These are phyloP conservation scores for Lomentospora prolificans DNA, from an alignment of 2,329 filamentous ascomycete species.

Conservation along the genomic window DNA sequence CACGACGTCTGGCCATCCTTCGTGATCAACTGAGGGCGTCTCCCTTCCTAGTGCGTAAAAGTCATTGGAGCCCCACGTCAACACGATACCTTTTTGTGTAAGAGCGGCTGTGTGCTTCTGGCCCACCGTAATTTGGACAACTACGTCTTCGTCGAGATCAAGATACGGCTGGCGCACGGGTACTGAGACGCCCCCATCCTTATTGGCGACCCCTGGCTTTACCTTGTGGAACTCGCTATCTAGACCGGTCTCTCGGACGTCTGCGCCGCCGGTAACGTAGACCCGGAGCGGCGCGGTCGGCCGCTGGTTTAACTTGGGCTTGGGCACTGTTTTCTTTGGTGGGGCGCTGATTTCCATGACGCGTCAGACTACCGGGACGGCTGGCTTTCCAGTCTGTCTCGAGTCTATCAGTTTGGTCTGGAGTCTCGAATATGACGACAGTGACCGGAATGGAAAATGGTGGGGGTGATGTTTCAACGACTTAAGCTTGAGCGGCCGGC, in stretches of 20 bases:
- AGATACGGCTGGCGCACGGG: constrained; percentile 43
- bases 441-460: no score
- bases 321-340: neutral
- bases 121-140: constrained; percentile 53
- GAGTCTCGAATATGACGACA: no score
- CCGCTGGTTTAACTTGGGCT: neutral
- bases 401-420: no score
- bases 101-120: constrained; percentile 55
- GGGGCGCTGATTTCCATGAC: neutral
- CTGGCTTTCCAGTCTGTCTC: neutral
- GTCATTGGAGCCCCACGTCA: constrained; percentile 61
- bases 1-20: constrained; percentile 8
- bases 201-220: neutral
- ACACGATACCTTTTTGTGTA: constrained; percentile 51
- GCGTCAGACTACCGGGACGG: neutral
- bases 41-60: constrained; percentile 53
- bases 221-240: neutral
- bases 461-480: no score
- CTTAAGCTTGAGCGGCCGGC: no score
- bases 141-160: constrained; percentile 37
- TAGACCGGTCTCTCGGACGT: constrained; percentile 1
- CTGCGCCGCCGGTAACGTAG: constrained; percentile 1
- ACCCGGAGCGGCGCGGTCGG: constrained; percentile 1
- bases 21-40: constrained; percentile 18
- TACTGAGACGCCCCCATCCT: neutral